phyloP scores from a whole-genome alignment of 164 flowering plant genomes.

The Akebia trifoliata region DNA sequence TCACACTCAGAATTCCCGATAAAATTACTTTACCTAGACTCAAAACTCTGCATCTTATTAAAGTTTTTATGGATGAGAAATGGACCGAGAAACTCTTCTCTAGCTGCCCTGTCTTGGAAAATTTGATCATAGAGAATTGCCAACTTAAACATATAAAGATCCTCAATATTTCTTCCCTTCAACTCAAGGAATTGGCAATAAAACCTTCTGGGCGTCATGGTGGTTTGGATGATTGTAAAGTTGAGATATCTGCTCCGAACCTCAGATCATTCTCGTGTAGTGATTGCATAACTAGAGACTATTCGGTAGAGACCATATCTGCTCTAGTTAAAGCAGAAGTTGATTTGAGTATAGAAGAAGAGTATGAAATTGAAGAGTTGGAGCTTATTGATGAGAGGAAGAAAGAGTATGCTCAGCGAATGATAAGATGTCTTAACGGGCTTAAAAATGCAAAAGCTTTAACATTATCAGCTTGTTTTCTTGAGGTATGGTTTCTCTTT shows the following conservation, averaged over 20 bases:
- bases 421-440: constrained; percentile 8
- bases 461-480: constrained; percentile 5
- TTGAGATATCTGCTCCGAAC: constrained; percentile 10
- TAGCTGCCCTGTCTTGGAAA: constrained; percentile 10
- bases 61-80: constrained; percentile 1
- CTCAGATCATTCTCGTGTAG: constrained; percentile 6
- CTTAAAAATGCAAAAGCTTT: constrained; percentile 1
- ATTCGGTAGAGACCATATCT: constrained; percentile 6
- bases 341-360: constrained; percentile 9
- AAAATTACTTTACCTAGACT: constrained; percentile 2
- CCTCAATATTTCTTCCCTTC: constrained; percentile 4
- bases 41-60: constrained; percentile 10
- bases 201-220: background rate
- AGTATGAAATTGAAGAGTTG: background rate
- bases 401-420: background rate
- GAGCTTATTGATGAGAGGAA: background rate
- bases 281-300: constrained; percentile 5
- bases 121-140: constrained; percentile 3
- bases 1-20: constrained; percentile 1
- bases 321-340: constrained; percentile 5
- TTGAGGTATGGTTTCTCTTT: constrained; percentile 7
- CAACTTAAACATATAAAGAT: background rate
- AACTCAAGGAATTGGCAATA: constrained; percentile 15
- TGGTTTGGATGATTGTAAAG: background rate
- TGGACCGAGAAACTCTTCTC: background rate